Base-by-base conservation (phyloP, 768 basidiomycete species). In the Calocybe gangraenosa region DNA sequence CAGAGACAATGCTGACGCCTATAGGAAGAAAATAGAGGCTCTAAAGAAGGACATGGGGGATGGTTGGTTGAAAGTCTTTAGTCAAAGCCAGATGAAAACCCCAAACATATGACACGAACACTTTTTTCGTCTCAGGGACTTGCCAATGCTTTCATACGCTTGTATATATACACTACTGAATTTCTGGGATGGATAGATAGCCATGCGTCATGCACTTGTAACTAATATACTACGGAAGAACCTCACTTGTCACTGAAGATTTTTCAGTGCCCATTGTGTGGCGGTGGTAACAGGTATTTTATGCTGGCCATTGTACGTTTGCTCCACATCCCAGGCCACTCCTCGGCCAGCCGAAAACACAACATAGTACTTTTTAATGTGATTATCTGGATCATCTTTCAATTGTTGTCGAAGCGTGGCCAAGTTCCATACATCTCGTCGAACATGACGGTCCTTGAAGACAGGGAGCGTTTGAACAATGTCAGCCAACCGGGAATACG, bases 41-140 rank as follows among this genome's bases (percentile, higher is more conserved):
- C 56, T 94, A 61, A 82, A 88, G 62, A 74, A 79, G 48, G 92
- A 94, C 57, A 91, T 93, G 74, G 92, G 92, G 2, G 92, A 93
- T 18, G 81, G 82, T 8, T 94, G 89, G 90, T 57, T 94, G 57
- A 87, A 85, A 62, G 88, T 92, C 25, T 82, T 87, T 56, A 87
- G 79, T 48, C 84, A 87, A 67, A 81, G 80, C 32, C 56, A 63
- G 44, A 46, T 58, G 42, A 56, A 50, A 53, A 42, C 43, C 21
- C 31, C 39, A 10, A 37, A 40, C 23, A 30, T 50, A 14, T 55
- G 48, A 55, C n/a, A 35, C 14, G 5, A 14, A 8, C 30, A 14
- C 8, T 31, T 31, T 31, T 31, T 31, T 14, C 30, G 14, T 31
- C 30, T 14, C 30, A 31, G 8, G 30, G 30, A 8, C 34, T 5